Conservation (phyloP, 495 filamentous ascomycete species). For the Letharia columbiana region DNA sequence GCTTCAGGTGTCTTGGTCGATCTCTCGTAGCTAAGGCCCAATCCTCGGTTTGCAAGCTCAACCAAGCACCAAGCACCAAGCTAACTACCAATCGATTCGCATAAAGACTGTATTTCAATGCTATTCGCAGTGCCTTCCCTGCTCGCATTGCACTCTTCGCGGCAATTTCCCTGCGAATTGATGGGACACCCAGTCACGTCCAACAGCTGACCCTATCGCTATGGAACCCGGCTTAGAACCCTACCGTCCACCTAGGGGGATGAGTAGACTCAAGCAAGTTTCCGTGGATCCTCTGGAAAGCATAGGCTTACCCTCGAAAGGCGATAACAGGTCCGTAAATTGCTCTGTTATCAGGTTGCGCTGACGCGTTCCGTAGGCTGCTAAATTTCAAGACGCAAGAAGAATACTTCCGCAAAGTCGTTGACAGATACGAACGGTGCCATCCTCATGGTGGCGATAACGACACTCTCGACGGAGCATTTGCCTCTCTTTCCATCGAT, state of each 20-base stretch:
- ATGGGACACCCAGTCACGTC: not conserved
- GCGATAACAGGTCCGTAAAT: conserved; percentile 56
- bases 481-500: conserved; percentile 28
- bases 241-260: conserved; percentile 39
- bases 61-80: too few relatives aligned
- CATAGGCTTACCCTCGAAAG: conserved; percentile 81
- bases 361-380: conserved; percentile 43
- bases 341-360: conserved; percentile 11
- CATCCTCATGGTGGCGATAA: conserved; percentile 57
- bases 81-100: not conserved
- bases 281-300: conserved; percentile 62
- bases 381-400: conserved; percentile 68
- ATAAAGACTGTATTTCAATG: not conserved
- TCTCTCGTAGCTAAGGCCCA: too few relatives aligned
- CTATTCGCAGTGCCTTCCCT: too few relatives aligned
- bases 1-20: too few relatives aligned
- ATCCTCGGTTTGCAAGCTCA: not conserved
- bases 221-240: conserved; percentile 16
- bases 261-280: conserved; percentile 64
- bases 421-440: conserved; percentile 54
- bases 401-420: conserved; percentile 75
- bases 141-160: not conserved
- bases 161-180: not conserved
- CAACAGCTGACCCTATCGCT: not conserved
- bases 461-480: conserved; percentile 62